Conservation (phyloP, 352 stramenopile genomes). For the Globisporangium ultimum region DNA sequence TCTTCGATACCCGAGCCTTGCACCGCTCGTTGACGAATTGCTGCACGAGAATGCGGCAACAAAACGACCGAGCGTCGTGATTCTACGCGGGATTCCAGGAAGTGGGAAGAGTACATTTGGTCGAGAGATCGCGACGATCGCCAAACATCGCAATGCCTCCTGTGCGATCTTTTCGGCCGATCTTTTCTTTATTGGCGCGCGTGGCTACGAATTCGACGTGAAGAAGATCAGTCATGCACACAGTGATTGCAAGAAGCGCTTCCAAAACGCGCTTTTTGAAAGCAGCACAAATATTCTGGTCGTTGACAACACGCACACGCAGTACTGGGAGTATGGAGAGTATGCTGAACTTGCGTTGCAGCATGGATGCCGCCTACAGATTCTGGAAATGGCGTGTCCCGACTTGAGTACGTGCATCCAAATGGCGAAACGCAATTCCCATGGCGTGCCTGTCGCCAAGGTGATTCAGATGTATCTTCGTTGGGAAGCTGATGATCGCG, state of each 20-base stretch:
- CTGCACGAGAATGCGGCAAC: conserved; percentile 20
- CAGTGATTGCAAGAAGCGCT: conserved; percentile 36
- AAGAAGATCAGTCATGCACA: conserved; percentile 48
- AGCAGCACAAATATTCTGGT: conserved; percentile 32
- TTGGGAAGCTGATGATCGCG: conserved; percentile 45
- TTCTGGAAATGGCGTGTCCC: conserved; percentile 56
- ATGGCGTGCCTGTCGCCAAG: conserved; percentile 55
- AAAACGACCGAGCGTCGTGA: conserved; percentile 36
- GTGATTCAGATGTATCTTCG: conserved; percentile 71
- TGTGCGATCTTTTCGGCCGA: conserved; percentile 59
- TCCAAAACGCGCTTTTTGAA: conserved; percentile 27
- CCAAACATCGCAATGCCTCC: conserved; percentile 14
- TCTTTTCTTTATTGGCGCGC: conserved; percentile 54
- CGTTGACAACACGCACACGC: conserved; percentile 74
- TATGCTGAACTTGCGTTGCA: conserved; percentile 40
- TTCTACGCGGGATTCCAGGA: conserved; percentile 66
- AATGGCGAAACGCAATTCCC: conserved; percentile 65
- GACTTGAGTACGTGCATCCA: conserved; percentile 42
- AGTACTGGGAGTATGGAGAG: conserved; percentile 60
- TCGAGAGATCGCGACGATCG: conserved; percentile 38
- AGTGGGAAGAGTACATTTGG: conserved; percentile 69
- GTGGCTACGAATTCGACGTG: conserved; percentile 64
- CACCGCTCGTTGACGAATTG: conserved; percentile 34
- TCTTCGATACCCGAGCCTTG: conserved; percentile 31
- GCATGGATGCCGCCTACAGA: conserved; percentile 21